Evolutionary conservation across 2,329 filamentous ascomycete genomes (phyloP).

Genomic region (Aspergillus floridensis): DNA sequence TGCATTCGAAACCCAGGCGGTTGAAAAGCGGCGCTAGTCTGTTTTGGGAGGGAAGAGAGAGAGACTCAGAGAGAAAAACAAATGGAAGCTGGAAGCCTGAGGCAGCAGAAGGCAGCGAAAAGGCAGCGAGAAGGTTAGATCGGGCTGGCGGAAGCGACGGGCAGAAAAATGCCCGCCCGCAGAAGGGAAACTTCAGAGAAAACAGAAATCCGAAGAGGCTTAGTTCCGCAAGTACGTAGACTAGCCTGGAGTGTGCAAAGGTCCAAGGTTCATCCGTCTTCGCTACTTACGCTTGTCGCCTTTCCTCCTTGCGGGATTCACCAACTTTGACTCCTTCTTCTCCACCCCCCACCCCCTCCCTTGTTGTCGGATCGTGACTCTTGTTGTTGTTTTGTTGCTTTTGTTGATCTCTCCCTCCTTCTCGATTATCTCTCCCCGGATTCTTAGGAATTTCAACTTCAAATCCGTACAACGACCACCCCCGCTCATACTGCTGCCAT

Average conservation of each 20-base stretch:
- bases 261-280: background rate
- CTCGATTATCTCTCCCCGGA: background rate
- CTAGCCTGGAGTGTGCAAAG: background rate
- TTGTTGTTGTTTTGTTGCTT: background rate
- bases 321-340: background rate
- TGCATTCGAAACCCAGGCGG: background rate
- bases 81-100: too few relatives aligned
- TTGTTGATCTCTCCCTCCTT: background rate
- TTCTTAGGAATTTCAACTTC: too few relatives aligned
- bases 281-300: background rate
- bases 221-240: background rate
- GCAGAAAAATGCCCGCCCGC: conserved; percentile 15
- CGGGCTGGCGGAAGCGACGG: conserved; percentile 7
- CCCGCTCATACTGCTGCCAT: conserved; percentile 14
- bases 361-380: background rate
- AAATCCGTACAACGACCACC: background rate
- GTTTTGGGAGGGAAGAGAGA: conserved; percentile 7
- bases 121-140: too few relatives aligned
- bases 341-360: background rate
- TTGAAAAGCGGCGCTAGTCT: conserved; percentile 21
- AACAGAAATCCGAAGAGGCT: background rate
- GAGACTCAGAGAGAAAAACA: background rate
- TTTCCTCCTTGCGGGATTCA: conserved; percentile 5
- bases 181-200: too few relatives aligned
- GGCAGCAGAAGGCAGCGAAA: too few relatives aligned